Percentiles rank a stretch among this genome's conserved stretches.
These are phyloP conservation scores for Yamadazyma phyllophila DNA, from an alignment of 805 yeast species.

Conservation along the genomic window DNA sequence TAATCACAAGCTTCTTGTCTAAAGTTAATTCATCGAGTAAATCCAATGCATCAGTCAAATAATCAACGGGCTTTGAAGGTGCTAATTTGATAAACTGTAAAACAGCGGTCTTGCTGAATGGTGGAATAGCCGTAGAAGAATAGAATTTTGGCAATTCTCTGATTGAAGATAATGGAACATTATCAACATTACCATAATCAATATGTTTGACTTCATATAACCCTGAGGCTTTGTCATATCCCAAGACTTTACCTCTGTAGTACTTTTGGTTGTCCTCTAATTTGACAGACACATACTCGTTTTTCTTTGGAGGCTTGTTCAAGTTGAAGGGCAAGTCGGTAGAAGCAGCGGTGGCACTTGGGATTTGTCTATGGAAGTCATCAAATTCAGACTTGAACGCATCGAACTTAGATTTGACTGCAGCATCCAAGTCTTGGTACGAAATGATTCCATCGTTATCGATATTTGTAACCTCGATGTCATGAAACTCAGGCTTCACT, in stretches of 20 bases:
- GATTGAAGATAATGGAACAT: conserved; percentile 43
- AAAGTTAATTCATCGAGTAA: conserved; percentile 51
- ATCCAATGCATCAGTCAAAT: conserved; percentile 51
- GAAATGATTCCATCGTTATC: conserved; percentile 42
- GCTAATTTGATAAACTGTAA: conserved; percentile 58
- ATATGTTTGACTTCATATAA: conserved; percentile 53
- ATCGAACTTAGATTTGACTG: conserved; percentile 35
- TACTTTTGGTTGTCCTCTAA: conserved; percentile 51
- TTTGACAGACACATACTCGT: conserved; percentile 56
- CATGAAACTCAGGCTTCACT: conserved; percentile 45
- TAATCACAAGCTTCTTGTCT: conserved; percentile 54
- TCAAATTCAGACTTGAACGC: conserved; percentile 49
- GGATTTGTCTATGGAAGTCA: conserved; percentile 38
- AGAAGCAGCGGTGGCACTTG: conserved; percentile 36
- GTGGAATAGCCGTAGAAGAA: conserved; percentile 38
- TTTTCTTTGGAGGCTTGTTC: conserved; percentile 46
- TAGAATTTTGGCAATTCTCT: conserved; percentile 54
- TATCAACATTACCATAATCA: conserved; percentile 59
- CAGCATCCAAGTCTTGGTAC: conserved; percentile 43
- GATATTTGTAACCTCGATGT: conserved; percentile 54
- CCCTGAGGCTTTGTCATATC: conserved; percentile 42
- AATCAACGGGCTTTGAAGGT: conserved; percentile 54
- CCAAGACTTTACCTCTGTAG: conserved; percentile 56
- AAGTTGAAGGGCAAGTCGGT: conserved; percentile 41
- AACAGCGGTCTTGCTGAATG: conserved; percentile 55